phyloP scores from a whole-genome alignment of 192 early-diverging fungal species.

The Thamnidium elegans region DNA sequence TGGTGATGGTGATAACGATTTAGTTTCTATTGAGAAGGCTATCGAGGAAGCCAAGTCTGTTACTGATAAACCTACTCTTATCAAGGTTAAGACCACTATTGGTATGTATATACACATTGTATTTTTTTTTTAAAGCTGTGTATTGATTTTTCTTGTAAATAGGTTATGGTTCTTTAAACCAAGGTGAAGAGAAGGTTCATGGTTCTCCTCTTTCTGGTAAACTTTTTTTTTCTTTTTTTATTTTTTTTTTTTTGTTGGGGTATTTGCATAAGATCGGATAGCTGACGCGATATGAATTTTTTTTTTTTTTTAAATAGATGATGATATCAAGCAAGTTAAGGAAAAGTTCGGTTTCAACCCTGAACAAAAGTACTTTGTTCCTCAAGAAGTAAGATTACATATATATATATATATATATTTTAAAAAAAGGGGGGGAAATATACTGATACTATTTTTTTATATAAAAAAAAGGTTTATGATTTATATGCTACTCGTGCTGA shows the following conservation, averaged over 20 bases:
- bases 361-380: conserved; percentile 70
- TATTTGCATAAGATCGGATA: no score
- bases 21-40: conserved; percentile 65
- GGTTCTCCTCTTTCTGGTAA: conserved; percentile 69
- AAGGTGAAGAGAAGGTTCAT: conserved; percentile 90
- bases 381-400: conserved; percentile 38
- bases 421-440: not conserved
- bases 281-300: no score
- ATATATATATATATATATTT: no score
- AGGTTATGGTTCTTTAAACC: conserved; percentile 77
- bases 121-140: not conserved
- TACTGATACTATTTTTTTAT: not conserved
- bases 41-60: conserved; percentile 84
- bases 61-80: conserved; percentile 85
- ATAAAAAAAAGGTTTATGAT: conserved; percentile 46
- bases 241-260: no score
- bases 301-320: conserved; percentile 32
- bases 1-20: conserved; percentile 76
- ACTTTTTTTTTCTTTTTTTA: not conserved
- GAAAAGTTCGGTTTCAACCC: conserved; percentile 80
- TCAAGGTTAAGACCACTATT: conserved; percentile 91
- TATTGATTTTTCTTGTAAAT: not conserved
- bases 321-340: conserved; percentile 80
- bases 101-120: conserved; percentile 42
- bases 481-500: conserved; percentile 50